Evolutionary conservation across 495 filamentous ascomycete genomes (phyloP).

Genomic region (Amniculicola lignicola): DNA sequence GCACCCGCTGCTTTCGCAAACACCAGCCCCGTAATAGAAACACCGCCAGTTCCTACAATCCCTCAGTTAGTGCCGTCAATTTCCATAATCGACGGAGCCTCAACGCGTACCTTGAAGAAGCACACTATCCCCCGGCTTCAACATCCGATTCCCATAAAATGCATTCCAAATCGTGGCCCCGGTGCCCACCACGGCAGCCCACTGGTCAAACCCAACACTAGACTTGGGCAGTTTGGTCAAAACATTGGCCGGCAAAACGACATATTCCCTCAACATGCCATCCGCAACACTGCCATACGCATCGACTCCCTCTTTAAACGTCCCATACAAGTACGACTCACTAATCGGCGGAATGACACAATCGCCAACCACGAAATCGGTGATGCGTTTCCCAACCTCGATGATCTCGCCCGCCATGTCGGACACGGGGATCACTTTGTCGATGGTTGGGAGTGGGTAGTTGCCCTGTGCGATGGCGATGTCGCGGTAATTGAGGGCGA

Average conservation of each 20-base stretch:
- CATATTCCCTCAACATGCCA: not conserved
- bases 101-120: too few relatives aligned
- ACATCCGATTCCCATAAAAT: not conserved
- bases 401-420: not conserved
- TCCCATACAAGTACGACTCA: not conserved
- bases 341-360: not conserved
- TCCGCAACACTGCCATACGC: not conserved
- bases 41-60: conserved; percentile 40
- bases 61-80: too few relatives aligned
- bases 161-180: conserved; percentile 18
- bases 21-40: conserved; percentile 32
- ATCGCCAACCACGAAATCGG: not conserved
- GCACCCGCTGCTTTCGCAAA: conserved; percentile 37
- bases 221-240: not conserved
- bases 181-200: conserved; percentile 4
- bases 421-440: not conserved
- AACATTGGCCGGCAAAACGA: not conserved
- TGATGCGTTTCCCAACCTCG: not conserved
- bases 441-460: not conserved
- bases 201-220: not conserved
- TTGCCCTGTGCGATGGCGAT: not conserved
- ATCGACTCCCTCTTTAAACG: not conserved
- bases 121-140: conserved; percentile 30
- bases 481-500: not conserved
- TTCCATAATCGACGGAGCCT: too few relatives aligned